Evolutionary conservation across 192 early-diverging fungal species (phyloP).

Genomic region (Coemansia sp.): DNA sequence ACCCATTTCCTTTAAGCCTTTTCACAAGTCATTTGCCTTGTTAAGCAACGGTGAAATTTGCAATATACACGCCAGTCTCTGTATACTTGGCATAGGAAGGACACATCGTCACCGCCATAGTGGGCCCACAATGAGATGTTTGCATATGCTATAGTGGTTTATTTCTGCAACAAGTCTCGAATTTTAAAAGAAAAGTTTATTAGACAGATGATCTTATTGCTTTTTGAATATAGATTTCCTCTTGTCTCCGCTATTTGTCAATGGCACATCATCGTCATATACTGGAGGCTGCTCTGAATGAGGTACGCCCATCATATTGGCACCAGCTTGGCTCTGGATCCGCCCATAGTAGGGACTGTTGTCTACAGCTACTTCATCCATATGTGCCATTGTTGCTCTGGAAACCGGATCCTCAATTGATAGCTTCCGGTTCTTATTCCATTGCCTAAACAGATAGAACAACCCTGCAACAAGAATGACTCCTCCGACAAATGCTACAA

Average conservation of each 20-base stretch:
- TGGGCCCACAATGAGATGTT: too few relatives aligned
- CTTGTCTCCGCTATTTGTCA: background rate
- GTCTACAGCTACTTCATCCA: background rate
- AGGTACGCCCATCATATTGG: background rate
- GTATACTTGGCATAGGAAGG: too few relatives aligned
- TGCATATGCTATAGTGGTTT: too few relatives aligned
- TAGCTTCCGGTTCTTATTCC: slow-evolving; percentile 1
- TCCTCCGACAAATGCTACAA: background rate
- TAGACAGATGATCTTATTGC: too few relatives aligned
- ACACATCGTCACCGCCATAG: too few relatives aligned
- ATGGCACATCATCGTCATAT: background rate
- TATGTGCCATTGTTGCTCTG: background rate
- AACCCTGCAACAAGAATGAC: background rate
- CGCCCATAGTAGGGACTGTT: background rate
- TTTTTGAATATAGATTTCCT: background rate
- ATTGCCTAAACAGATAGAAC: background rate
- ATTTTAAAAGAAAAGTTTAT: background rate
- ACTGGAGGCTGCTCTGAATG: background rate
- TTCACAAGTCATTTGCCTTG: too few relatives aligned
- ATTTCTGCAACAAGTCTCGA: too few relatives aligned
- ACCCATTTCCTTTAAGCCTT: too few relatives aligned
- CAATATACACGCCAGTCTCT: too few relatives aligned
- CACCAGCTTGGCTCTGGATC: background rate
- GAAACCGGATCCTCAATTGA: background rate
- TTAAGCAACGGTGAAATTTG: too few relatives aligned